phyloP scores from a whole-genome alignment of 495 filamentous ascomycete genomes.

The Aspergillus wentii region DNA sequence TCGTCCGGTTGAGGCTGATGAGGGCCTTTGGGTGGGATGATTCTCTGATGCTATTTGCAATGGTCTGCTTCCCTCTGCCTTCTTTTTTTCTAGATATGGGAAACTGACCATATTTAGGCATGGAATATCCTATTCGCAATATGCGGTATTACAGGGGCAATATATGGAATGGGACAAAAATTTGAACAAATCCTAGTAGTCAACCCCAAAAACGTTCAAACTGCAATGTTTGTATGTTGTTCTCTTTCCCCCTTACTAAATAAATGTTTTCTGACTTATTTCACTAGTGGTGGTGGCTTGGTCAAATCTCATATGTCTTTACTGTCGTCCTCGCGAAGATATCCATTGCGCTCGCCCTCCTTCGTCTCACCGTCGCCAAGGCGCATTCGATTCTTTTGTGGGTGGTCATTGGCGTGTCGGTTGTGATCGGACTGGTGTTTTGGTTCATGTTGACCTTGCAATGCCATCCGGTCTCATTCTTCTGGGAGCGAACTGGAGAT shows the following conservation, averaged over 20 bases:
- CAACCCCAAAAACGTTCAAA: slow-evolving; percentile 17
- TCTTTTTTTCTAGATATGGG: neutral
- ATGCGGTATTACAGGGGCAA: slow-evolving; percentile 32
- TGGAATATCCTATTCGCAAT: slow-evolving; percentile 34
- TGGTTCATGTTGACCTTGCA: slow-evolving; percentile 37
- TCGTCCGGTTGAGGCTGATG: slow-evolving; percentile 34
- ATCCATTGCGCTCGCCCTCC: slow-evolving; percentile 36
- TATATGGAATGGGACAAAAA: slow-evolving; percentile 32
- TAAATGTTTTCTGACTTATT: too few species aligned
- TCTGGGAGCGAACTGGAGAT: slow-evolving; percentile 26
- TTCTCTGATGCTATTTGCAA: slow-evolving; percentile 35
- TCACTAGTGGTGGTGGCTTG: slow-evolving; percentile 38
- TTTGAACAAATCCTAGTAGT: slow-evolving; percentile 6
- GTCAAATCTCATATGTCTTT: slow-evolving; percentile 32
- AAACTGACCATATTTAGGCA: slow-evolving; percentile 12
- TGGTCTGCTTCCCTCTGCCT: slow-evolving; percentile 19
- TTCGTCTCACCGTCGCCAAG: slow-evolving; percentile 30
- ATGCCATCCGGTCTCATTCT: slow-evolving; percentile 35
- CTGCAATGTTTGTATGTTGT: slow-evolving; percentile 38
- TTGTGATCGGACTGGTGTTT: slow-evolving; percentile 25
- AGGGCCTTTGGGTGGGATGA: slow-evolving; percentile 44
- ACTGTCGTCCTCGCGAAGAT: slow-evolving; percentile 29
- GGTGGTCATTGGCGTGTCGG: slow-evolving; percentile 23
- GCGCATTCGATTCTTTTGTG: slow-evolving; percentile 25
- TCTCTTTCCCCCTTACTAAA: too few species aligned